Conservation (phyloP, 108 stramenopile species). For the Nitzschia sp. region DNA sequence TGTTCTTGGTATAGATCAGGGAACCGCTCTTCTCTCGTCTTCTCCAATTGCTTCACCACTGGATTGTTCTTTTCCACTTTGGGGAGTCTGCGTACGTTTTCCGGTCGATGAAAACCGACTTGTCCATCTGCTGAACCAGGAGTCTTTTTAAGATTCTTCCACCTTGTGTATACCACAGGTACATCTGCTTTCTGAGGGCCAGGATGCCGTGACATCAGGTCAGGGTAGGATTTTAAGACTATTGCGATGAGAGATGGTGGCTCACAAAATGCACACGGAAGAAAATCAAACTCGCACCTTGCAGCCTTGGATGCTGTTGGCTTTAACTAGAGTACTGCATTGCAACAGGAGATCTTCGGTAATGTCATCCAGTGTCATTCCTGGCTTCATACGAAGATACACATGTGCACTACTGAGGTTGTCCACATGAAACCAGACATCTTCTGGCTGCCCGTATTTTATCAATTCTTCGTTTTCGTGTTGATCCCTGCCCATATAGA, state of each 20-base stretch:
- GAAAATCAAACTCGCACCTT: constrained; percentile 40
- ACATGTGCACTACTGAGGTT: constrained; percentile 97
- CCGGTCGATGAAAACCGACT: constrained; percentile 79
- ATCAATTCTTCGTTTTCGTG: constrained; percentile 99
- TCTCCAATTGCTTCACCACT: constrained; percentile 72
- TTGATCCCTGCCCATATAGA: constrained; percentile 90
- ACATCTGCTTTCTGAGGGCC: constrained; percentile 43
- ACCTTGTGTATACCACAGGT: constrained; percentile 81
- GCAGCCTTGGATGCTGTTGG: constrained; percentile 80
- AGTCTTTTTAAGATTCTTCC: constrained; percentile 85
- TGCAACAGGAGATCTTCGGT: constrained; percentile 65
- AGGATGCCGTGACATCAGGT: too few relatives aligned
- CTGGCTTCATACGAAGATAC: constrained; percentile 90
- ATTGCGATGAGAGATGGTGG: background rate
- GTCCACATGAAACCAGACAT: constrained; percentile 81
- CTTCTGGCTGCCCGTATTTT: constrained; percentile 86
- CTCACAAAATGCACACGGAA: background rate
- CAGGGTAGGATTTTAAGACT: too few relatives aligned
- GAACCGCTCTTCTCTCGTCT: constrained; percentile 59
- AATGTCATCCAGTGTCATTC: constrained; percentile 86
- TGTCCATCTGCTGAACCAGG: constrained; percentile 73
- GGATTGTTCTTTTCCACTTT: constrained; percentile 74
- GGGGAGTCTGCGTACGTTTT: constrained; percentile 65
- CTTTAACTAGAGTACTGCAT: constrained; percentile 76
- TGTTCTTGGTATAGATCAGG: constrained; percentile 70